phyloP scores from a whole-genome alignment of 257 asterid genomes.

The Solanum tarijense region DNA sequence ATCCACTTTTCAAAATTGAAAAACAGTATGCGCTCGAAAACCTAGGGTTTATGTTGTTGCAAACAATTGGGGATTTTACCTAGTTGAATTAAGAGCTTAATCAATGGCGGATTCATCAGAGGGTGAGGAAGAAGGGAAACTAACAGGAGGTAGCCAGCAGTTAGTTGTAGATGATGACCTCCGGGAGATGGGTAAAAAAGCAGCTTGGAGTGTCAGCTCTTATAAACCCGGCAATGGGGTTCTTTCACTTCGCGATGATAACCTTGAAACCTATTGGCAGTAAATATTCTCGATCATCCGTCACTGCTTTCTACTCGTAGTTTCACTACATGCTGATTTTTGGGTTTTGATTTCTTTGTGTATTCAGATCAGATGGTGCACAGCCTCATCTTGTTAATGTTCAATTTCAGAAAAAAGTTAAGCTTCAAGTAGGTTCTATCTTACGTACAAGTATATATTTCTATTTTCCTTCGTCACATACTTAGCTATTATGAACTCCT shows the following conservation, averaged over 20 bases:
- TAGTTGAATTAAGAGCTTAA: not conserved
- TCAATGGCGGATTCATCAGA: conserved; percentile 81
- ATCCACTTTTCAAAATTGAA: not conserved
- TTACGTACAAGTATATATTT: not conserved
- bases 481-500: not conserved
- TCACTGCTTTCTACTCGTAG: not conserved
- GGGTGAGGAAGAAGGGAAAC: conserved; percentile 88
- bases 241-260: conserved; percentile 70
- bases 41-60: not conserved
- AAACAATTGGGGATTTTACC: not conserved
- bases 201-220: conserved; percentile 97
- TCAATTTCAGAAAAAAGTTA: conserved; percentile 93
- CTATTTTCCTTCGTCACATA: not conserved
- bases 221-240: conserved; percentile 95
- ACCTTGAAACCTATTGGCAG: conserved; percentile 97
- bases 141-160: conserved; percentile 54
- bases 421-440: conserved; percentile 41
- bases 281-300: not conserved
- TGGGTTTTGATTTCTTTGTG: not conserved
- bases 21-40: not conserved
- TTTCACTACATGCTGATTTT: not conserved
- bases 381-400: conserved; percentile 93
- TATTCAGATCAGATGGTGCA: conserved; percentile 81
- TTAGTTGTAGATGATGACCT: conserved; percentile 70
- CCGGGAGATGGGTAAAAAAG: conserved; percentile 85